Conservation (phyloP, 73 alveolate genomes). For the Paramecium pentaurelia region DNA sequence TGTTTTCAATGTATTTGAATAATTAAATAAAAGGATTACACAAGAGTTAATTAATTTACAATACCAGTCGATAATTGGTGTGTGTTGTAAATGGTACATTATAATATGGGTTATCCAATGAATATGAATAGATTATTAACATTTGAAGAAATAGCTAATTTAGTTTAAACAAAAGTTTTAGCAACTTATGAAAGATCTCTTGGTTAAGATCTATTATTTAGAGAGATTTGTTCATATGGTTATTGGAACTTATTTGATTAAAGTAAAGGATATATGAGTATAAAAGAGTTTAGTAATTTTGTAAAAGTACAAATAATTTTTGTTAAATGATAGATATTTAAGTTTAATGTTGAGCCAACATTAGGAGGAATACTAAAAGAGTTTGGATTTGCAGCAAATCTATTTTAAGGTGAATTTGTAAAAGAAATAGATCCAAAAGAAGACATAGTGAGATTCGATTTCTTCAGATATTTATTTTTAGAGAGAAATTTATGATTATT, state of each 20-base stretch:
- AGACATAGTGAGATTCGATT: slow-evolving; percentile 30
- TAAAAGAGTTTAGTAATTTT: not conserved
- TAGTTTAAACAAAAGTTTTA: not conserved
- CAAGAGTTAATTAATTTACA: slow-evolving; percentile 5
- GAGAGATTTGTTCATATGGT: slow-evolving; percentile 26
- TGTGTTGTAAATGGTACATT: not conserved
- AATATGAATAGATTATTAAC: not conserved
- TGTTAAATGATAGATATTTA: not conserved
- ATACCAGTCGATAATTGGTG: slow-evolving; percentile 50
- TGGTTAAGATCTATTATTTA: slow-evolving; percentile 4
- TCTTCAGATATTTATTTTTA: slow-evolving; percentile 44
- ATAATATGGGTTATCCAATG: not conserved
- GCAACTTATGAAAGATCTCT: slow-evolving; percentile 41
- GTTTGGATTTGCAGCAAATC: slow-evolving; percentile 20
- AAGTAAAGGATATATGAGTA: slow-evolving; percentile 17
- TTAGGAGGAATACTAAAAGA: not conserved
- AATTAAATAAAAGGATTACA: not conserved
- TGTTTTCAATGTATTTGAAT: not conserved
- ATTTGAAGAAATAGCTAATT: not conserved
- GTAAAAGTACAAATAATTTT: not conserved
- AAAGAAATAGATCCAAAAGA: slow-evolving; percentile 13
- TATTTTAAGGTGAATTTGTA: slow-evolving; percentile 24
- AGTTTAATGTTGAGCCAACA: not conserved
- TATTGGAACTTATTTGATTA: not conserved
- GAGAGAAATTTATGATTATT: slow-evolving; percentile 48